phyloP scores from a whole-genome alignment of 1,284 basidiomycete species.

The Cystobasidiaceae sp. region DNA sequence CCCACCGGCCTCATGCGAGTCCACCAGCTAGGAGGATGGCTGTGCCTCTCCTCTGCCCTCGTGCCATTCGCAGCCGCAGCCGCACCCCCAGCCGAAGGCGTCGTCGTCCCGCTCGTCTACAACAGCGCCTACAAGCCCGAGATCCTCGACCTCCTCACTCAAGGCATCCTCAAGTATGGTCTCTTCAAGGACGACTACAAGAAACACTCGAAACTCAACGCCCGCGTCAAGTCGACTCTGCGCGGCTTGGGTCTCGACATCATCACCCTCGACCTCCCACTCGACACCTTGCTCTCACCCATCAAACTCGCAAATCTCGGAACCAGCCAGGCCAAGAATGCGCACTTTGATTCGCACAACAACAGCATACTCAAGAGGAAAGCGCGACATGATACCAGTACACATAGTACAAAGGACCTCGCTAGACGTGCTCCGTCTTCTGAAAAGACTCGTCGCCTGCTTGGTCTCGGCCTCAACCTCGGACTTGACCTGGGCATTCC shows the following conservation, averaged over 20 bases:
- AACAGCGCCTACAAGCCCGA: background rate
- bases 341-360: background rate
- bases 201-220: background rate
- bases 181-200: background rate
- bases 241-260: background rate
- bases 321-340: background rate
- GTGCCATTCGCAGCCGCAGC: background rate
- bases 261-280: background rate
- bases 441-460: background rate
- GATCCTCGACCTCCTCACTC: conserved; percentile 1
- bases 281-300: too few relatives aligned
- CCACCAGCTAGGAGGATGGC: too few relatives aligned
- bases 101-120: background rate
- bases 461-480: too few relatives aligned
- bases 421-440: background rate
- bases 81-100: background rate
- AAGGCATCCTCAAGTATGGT: conserved; percentile 21
- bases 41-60: background rate
- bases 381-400: too few relatives aligned
- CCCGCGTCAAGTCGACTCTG: background rate
- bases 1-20: too few relatives aligned
- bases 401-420: too few relatives aligned
- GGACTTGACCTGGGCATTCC: background rate
- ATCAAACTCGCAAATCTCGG: too few relatives aligned
- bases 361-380: background rate